Base-by-base conservation (phyloP, 768 basidiomycete species). In the Phaffia australis region DNA sequence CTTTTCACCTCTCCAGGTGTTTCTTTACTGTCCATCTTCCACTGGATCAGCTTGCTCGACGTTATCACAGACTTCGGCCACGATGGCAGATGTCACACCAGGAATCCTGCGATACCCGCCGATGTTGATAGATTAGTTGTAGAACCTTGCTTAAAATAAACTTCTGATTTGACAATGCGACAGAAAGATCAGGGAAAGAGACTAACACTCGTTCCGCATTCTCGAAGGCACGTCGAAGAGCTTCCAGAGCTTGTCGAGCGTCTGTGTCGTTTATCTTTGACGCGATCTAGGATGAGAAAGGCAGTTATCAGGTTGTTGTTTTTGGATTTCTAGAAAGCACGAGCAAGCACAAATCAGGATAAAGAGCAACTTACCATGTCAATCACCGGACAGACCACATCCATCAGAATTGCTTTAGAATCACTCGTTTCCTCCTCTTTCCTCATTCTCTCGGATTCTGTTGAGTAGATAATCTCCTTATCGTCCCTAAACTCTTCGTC, bases 311-410 rank as follows among this genome's bases (percentile, higher is more conserved):
- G 29, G 8, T 50, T 29, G 18, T 11, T 4, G 14, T 29, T 15
- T 14, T 0, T 49, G 35, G 23, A 23, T 29, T 23, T 25, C 14
- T 19, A 0, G 15, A 42, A 46, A 49, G 0, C 50, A 14, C 35
- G 5, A 21, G 9, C 25, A 7, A 32, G 19, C 19, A n/a, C 9
- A 46, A 56, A 23, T 15, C 30, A 47, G 15, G 19, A 55, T 23
- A 56, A 19, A 52, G 64, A 62, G 23, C 5, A 14, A 79, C 87
- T 76, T 71, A 97, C 94, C 69, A 89, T 93, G 54, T 92, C 89
- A 72, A 98, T 86, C n/a, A 92, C 92, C 27, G 95, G 95, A 32
- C 97, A 78, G 60, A 97, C 86, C 35, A 99, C 94, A 2, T 90
- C 90, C 73, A 95, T 92, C 48, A 98, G 80, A 85, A 98, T 94